These are phyloP conservation scores for Tulasnella sp. DNA, from an alignment of 768 basidiomycete species.

Conservation along the genomic window DNA sequence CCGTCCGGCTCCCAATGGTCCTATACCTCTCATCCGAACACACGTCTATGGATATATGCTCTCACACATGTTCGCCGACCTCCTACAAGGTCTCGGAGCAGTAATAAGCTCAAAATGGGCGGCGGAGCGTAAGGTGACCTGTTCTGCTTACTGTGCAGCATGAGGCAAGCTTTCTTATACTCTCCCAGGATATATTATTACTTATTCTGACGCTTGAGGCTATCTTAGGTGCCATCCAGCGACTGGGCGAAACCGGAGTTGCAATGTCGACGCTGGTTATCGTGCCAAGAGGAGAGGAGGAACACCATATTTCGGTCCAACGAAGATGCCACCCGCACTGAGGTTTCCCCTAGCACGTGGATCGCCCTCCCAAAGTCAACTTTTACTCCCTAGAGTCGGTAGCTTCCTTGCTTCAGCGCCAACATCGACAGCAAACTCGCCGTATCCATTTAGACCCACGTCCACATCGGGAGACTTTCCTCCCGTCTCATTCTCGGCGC, in stretches of 20 bases:
- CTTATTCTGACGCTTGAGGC: background rate
- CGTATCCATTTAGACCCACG: conserved; percentile 14
- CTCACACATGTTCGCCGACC: conserved; percentile 18
- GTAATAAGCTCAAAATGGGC: conserved; percentile 12
- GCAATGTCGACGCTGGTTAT: conserved; percentile 4
- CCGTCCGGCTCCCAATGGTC: background rate
- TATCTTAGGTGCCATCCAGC: conserved; percentile 7
- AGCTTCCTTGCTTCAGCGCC: background rate
- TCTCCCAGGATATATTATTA: background rate
- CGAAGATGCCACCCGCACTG: background rate
- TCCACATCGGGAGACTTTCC: conserved; percentile 29
- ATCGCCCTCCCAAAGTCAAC: conserved; percentile 6
- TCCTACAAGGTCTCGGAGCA: conserved; percentile 15
- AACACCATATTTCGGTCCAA: conserved; percentile 9
- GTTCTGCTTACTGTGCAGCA: conserved; percentile 10
- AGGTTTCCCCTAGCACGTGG: background rate
- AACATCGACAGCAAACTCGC: background rate
- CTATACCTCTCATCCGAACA: conserved; percentile 10
- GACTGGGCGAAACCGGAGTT: conserved; percentile 14
- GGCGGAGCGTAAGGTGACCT: background rate
- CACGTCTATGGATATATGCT: conserved; percentile 19
- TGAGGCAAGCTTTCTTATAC: background rate
- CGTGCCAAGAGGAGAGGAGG: background rate
- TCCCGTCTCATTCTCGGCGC: conserved; percentile 34
- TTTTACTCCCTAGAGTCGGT: background rate